These are phyloP conservation scores for Pezicula rhizophila DNA, from an alignment of 2,329 filamentous ascomycete genomes.

Conservation along the genomic window DNA sequence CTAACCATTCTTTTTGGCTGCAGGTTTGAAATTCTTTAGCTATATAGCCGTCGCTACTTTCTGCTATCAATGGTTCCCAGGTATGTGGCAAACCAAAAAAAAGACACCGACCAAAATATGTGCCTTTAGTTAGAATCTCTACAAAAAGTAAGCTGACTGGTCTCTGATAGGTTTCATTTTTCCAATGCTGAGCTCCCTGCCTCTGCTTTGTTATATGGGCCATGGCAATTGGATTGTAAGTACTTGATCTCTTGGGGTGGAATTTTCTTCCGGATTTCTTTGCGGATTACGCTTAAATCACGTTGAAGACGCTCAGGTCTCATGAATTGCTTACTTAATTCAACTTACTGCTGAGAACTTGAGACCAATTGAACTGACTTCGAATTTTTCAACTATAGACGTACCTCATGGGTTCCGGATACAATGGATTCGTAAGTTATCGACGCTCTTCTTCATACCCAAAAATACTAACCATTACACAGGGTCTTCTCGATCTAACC, in stretches of 20 bases:
- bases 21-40: slow-evolving; percentile 20
- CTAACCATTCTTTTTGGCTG: no score
- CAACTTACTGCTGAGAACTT: no score
- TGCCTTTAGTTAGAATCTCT: no score
- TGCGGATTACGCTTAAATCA: no score
- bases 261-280: no score
- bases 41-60: slow-evolving; percentile 22
- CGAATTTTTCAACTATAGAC: slow-evolving; percentile 2
- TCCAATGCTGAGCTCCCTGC: slow-evolving; percentile 20
- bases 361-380: no score
- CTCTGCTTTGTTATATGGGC: slow-evolving; percentile 14
- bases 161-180: slow-evolving; percentile 18
- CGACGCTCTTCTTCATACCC: not conserved
- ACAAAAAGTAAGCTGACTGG: no score
- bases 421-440: slow-evolving; percentile 23
- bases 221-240: slow-evolving; percentile 24
- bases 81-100: not conserved
- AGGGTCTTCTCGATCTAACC: slow-evolving; percentile 20
- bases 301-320: no score
- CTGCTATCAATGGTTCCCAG: slow-evolving; percentile 27
- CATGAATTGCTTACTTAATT: no score
- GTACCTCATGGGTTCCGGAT: slow-evolving; percentile 25
- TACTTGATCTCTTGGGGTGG: no score
- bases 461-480: not conserved
- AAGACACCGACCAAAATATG: no score